Percentiles rank a stretch among this genome's conserved stretches.
phyloP scores from a whole-genome alignment of 2,329 filamentous ascomycete genomes.

The Mariannaea elegans region DNA sequence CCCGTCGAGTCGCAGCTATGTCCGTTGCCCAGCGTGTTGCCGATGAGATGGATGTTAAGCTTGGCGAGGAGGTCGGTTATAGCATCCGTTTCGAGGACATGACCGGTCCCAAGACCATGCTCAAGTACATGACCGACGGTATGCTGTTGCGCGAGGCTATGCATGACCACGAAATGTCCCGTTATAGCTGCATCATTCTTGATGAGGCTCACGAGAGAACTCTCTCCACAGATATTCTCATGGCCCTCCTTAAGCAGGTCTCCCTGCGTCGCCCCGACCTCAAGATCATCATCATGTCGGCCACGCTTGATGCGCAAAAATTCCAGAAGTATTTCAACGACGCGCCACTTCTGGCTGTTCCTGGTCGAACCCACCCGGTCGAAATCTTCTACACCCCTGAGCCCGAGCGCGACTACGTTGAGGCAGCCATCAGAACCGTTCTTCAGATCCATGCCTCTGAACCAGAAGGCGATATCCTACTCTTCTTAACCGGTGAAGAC shows the following conservation, averaged over 20 bases:
- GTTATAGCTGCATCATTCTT: slow-evolving; percentile 97
- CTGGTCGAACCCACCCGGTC: slow-evolving; percentile 93
- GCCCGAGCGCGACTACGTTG: slow-evolving; percentile 95
- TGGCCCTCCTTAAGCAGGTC: slow-evolving; percentile 95
- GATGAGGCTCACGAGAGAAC: slow-evolving; percentile 99
- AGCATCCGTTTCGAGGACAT: slow-evolving; percentile 99
- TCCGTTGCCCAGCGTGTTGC: slow-evolving; percentile 98
- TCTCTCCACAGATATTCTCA: slow-evolving; percentile 94
- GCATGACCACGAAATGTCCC: slow-evolving; percentile 89
- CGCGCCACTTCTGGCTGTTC: slow-evolving; percentile 91
- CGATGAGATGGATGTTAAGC: slow-evolving; percentile 90
- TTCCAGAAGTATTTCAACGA: slow-evolving; percentile 98
- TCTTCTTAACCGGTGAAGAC: slow-evolving; percentile 97
- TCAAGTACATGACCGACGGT: slow-evolving; percentile 99
- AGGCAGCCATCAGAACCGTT: slow-evolving; percentile 92
- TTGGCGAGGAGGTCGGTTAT: slow-evolving; percentile 97
- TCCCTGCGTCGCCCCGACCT: slow-evolving; percentile 83
- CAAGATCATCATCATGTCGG: slow-evolving; percentile 99
- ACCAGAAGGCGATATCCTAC: slow-evolving; percentile 87
- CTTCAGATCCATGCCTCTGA: slow-evolving; percentile 96
- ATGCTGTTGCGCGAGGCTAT: slow-evolving; percentile 97
- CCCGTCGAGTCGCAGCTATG: slow-evolving; percentile 97
- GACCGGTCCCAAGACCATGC: slow-evolving; percentile 85
- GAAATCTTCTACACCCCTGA: slow-evolving; percentile 99
- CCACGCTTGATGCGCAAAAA: slow-evolving; percentile 95